Percentiles rank a stretch among this genome's conserved stretches.
Evolutionary conservation across 176 grass and related monocot species (phyloP).

Genomic region (Phyllostachys edulis): DNA sequence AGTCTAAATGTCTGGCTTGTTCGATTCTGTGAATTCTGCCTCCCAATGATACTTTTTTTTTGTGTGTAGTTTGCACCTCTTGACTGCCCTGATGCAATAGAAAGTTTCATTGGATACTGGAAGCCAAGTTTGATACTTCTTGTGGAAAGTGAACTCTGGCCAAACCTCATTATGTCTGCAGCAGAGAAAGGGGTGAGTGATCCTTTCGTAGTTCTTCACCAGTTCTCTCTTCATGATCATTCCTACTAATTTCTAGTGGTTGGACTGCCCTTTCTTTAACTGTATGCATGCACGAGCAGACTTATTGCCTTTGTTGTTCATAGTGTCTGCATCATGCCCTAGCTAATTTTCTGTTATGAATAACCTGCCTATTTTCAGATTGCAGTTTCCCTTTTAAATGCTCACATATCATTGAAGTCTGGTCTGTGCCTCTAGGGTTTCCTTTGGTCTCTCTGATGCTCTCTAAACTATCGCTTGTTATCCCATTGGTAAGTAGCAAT

Average conservation of each 20-base stretch:
- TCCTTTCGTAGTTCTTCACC: slow-evolving; percentile 5
- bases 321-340: neutral
- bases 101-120: slow-evolving; percentile 79
- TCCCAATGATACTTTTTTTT: neutral
- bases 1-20: neutral
- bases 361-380: slow-evolving; percentile 57
- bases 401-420: slow-evolving; percentile 84
- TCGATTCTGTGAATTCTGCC: neutral
- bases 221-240: slow-evolving; percentile 9
- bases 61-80: slow-evolving; percentile 70
- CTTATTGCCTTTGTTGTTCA: slow-evolving; percentile 1
- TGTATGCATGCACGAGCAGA: neutral
- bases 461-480: slow-evolving; percentile 75
- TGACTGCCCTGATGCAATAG: slow-evolving; percentile 61
- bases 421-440: slow-evolving; percentile 58
- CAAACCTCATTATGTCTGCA: slow-evolving; percentile 85
- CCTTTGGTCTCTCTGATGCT: slow-evolving; percentile 79
- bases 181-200: slow-evolving; percentile 64
- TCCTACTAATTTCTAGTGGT: neutral
- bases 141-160: slow-evolving; percentile 97
- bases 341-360: neutral
- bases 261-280: neutral
- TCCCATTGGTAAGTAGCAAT: slow-evolving; percentile 59
- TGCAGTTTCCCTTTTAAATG: slow-evolving; percentile 83
- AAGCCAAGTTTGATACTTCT: slow-evolving; percentile 69